These are phyloP conservation scores for Fusarium sp. DNA, from an alignment of 2,329 filamentous ascomycete species.

Conservation along the genomic window DNA sequence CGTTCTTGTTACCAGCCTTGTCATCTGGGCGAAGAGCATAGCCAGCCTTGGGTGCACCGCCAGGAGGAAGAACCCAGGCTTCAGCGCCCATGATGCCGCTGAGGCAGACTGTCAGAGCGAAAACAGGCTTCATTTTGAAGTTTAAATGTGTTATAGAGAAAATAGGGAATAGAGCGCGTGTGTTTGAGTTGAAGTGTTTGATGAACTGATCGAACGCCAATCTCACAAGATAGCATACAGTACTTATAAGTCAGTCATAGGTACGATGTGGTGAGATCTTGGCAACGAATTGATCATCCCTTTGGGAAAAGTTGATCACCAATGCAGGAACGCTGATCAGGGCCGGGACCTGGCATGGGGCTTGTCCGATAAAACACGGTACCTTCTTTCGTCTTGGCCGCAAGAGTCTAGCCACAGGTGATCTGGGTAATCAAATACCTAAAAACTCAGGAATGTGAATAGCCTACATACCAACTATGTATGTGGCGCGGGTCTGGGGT, in stretches of 20 bases:
- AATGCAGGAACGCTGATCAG: slow-evolving; percentile 12
- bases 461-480: not conserved
- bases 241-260: slow-evolving; percentile 1
- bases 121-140: slow-evolving; percentile 4
- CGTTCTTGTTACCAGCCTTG: not conserved
- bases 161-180: not conserved
- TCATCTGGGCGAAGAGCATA: not conserved
- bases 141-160: not conserved
- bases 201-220: not conserved
- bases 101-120: slow-evolving; percentile 6
- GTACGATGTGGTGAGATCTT: not conserved
- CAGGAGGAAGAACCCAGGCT: not conserved
- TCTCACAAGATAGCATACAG: not conserved
- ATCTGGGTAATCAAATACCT: not conserved
- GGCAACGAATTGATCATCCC: not conserved
- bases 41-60: slow-evolving; percentile 1
- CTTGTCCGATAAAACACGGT: not conserved
- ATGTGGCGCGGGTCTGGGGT: not conserved
- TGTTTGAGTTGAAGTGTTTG: not conserved
- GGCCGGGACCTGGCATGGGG: slow-evolving; percentile 12
- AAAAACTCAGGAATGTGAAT: not conserved
- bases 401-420: not conserved
- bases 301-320: not conserved
- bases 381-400: not conserved
- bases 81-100: slow-evolving; percentile 1